phyloP scores from a whole-genome alignment of 176 grass and related monocot species.

The Puccinellia tenuiflora region DNA sequence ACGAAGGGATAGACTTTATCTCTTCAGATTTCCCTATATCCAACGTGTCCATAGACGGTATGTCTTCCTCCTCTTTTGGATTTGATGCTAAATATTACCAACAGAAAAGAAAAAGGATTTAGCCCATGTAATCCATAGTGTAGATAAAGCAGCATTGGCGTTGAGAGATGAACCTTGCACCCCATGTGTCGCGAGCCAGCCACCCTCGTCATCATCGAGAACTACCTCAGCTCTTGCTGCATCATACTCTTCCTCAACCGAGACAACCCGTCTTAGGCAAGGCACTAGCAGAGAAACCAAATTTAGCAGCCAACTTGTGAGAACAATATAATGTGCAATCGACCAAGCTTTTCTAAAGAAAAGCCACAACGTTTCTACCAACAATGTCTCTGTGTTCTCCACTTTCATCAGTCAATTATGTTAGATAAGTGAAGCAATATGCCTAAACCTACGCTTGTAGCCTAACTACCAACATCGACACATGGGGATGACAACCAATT shows the following conservation, averaged over 20 bases:
- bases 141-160: not conserved
- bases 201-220: conserved; percentile 61
- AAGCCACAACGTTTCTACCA: not conserved
- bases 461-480: not conserved
- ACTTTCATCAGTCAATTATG: not conserved
- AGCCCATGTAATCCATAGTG: not conserved
- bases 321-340: not conserved
- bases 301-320: not conserved
- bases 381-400: not conserved
- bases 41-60: conserved; percentile 80
- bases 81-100: conserved; percentile 49
- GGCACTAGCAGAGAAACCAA: conserved; percentile 46
- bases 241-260: conserved; percentile 85
- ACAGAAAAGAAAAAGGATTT: not conserved
- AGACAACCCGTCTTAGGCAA: conserved; percentile 71
- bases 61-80: conserved; percentile 61
- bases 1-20: conserved; percentile 68
- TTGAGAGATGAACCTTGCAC: conserved; percentile 50
- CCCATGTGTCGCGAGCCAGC: conserved; percentile 92
- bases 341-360: not conserved
- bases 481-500: not conserved
- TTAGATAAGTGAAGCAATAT: not conserved
- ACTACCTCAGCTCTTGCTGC: conserved; percentile 70
- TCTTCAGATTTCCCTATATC: conserved; percentile 61
- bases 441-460: not conserved